A percentile compares a stretch with the other conserved stretches of the same genome.
Evolutionary conservation across 768 basidiomycete genomes (phyloP).

Genomic region (Lanmaoa pseudosensibilis): DNA sequence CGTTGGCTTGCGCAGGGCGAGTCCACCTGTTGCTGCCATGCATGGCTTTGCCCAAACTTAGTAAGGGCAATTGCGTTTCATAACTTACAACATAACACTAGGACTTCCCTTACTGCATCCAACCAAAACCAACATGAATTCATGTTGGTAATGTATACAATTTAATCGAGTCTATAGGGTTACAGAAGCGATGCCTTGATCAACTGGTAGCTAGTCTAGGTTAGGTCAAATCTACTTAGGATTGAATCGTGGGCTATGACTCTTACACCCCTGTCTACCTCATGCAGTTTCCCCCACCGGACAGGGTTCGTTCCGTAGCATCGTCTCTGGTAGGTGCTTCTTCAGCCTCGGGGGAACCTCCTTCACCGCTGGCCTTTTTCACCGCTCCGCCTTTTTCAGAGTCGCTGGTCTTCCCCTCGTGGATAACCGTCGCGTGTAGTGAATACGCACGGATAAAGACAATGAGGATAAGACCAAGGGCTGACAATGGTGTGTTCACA

Average conservation of each 20-base stretch:
- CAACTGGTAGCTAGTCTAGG: not conserved
- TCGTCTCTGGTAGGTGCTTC: not conserved
- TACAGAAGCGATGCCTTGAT: not conserved
- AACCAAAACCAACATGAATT: not conserved
- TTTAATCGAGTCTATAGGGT: not conserved
- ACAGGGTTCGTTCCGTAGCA: conserved; percentile 1
- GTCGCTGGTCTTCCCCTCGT: conserved; percentile 22
- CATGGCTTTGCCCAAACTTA: too few relatives aligned
- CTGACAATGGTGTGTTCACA: conserved; percentile 35
- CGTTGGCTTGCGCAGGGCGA: too few relatives aligned
- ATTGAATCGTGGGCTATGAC: not conserved
- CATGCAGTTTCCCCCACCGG: not conserved
- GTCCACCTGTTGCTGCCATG: too few relatives aligned
- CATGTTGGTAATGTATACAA: not conserved
- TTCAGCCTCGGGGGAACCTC: not conserved
- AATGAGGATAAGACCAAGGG: conserved; percentile 32
- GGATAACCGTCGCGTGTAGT: conserved; percentile 30
- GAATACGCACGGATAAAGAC: conserved; percentile 39
- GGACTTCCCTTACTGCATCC: not conserved
- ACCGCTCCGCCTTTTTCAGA: conserved; percentile 28
- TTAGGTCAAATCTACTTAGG: not conserved
- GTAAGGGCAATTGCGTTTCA: not conserved
- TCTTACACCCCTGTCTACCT: not conserved
- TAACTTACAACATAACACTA: not conserved
- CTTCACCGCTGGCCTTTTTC: not conserved